Evolutionary conservation across 73 alveolate species (phyloP), one percentile per base, ranked within the genome.

Genomic region (Stentor coeruleus): DNA sequence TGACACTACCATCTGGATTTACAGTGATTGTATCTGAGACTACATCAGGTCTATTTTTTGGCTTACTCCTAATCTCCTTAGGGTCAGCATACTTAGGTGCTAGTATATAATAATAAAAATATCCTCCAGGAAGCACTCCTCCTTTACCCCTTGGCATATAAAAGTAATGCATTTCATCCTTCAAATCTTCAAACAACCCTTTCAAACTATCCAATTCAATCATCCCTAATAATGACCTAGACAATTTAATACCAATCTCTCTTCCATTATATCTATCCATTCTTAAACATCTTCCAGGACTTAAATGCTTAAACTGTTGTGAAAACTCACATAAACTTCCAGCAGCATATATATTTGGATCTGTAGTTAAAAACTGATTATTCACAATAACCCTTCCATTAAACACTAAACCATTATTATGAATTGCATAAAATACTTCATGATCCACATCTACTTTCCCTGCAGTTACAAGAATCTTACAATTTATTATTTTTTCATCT

Each of bases 321-420:
- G 99, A 95, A 90, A 97, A 97, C 87, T 97, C 99, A 85, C 99
- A 97, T 33, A 97, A 91, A 77, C 96, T 83, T 4, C 99, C 99
- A 59, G 99, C 98, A 3, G 99, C 98, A 81, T 95, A 97, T 76
- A 97, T 97, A 37, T 94, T 91, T 33, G 95, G 94, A 86, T 97
- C 98, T 59, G 99, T 97, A 0, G 99, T 97, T 86, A 94, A 89
- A 91, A 97, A 97, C 85, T 96, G 95, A 88, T 93, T 94, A 66
- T 95, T 96, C 33, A 97, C 98, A 59, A 97, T 97, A 3, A 97
- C 88, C 87, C 99, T 90, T 3, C 99, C 99, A 76, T 97, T 97
- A 84, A 95, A 97, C 3, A 97, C 99, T 49, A 97, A 93, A 35
- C 99, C 99, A 84, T 97, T 97, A 81, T 97, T 95, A 87, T 97